Conservation (phyloP, 2,329 filamentous ascomycete genomes). For the Ambrosiella xylebori region DNA sequence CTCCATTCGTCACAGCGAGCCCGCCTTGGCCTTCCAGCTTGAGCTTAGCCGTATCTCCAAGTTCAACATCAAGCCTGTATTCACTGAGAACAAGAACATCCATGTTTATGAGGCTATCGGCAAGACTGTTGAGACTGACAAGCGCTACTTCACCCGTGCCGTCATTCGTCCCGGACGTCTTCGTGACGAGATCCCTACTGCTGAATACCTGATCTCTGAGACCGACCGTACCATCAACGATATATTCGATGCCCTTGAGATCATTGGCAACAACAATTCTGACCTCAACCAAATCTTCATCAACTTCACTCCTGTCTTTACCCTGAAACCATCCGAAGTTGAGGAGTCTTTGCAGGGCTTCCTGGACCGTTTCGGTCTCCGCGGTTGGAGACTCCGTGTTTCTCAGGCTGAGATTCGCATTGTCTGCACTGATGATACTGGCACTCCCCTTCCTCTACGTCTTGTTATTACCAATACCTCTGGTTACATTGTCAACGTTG, state of each 20-base stretch:
- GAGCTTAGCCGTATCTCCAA: conserved; percentile 86
- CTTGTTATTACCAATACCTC: conserved; percentile 97
- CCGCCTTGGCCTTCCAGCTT: conserved; percentile 93
- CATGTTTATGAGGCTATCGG: conserved; percentile 96
- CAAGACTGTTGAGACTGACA: conserved; percentile 88
- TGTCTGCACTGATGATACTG: conserved; percentile 78
- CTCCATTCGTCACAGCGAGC: conserved; percentile 93
- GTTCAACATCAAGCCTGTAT: conserved; percentile 96
- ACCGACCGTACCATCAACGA: conserved; percentile 93
- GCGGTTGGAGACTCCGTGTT: conserved; percentile 90
- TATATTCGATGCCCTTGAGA: conserved; percentile 92
- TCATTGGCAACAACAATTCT: conserved; percentile 97
- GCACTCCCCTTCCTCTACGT: conserved; percentile 76
- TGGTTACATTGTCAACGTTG: conserved; percentile 91
- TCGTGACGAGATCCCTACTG: conserved; percentile 93
- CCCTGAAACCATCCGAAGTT: conserved; percentile 73
- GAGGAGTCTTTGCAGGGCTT: conserved; percentile 88
- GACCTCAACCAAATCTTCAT: conserved; percentile 99
- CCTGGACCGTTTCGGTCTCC: conserved; percentile 86
- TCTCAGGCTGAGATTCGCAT: conserved; percentile 97
- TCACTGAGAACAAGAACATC: conserved; percentile 97
- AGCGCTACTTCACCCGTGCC: conserved; percentile 95
- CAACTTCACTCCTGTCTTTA: conserved; percentile 97
- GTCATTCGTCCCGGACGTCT: conserved; percentile 88
- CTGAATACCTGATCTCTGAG: conserved; percentile 94